Conservation (phyloP, 192 early-diverging fungal species). For the Backusella luteola region DNA sequence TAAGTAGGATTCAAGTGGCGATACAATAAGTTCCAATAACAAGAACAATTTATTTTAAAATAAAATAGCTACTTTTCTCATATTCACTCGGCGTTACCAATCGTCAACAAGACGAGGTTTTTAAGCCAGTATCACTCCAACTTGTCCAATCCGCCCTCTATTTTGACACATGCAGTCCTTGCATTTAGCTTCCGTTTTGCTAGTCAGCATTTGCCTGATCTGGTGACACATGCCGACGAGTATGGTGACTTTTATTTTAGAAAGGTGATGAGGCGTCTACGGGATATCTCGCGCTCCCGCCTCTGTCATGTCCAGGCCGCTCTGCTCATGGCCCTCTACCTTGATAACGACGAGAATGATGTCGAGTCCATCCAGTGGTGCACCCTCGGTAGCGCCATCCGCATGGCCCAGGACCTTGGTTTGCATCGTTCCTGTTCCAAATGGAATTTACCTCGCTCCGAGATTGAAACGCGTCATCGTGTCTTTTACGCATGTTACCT, state of each 20-base stretch:
- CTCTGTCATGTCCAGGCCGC: conserved; percentile 27
- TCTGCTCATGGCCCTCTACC: conserved; percentile 23
- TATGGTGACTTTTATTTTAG: conserved; percentile 4
- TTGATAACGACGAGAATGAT: conserved; percentile 29
- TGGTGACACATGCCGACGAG: background rate
- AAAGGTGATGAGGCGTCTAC: conserved; percentile 22
- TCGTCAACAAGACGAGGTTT: conserved; percentile 29
- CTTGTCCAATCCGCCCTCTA: background rate
- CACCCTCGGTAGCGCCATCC: conserved; percentile 41
- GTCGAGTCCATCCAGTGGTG: conserved; percentile 33
- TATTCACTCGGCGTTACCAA: conserved; percentile 26
- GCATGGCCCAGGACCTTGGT: conserved; percentile 61
- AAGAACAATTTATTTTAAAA: background rate
- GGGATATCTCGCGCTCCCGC: conserved; percentile 13
- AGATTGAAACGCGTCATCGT: conserved; percentile 48
- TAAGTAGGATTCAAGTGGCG: background rate
- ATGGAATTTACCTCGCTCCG: conserved; percentile 48
- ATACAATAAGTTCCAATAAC: background rate
- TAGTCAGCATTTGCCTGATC: background rate
- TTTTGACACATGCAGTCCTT: conserved; percentile 15
- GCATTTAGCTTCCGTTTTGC: conserved; percentile 25
- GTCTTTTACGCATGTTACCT: conserved; percentile 31
- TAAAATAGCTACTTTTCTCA: conserved; percentile 25
- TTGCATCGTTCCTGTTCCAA: conserved; percentile 51
- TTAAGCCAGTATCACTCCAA: conserved; percentile 12